These are phyloP conservation scores for Periconia digitata DNA, from an alignment of 2,329 filamentous ascomycete species.

Conservation along the genomic window DNA sequence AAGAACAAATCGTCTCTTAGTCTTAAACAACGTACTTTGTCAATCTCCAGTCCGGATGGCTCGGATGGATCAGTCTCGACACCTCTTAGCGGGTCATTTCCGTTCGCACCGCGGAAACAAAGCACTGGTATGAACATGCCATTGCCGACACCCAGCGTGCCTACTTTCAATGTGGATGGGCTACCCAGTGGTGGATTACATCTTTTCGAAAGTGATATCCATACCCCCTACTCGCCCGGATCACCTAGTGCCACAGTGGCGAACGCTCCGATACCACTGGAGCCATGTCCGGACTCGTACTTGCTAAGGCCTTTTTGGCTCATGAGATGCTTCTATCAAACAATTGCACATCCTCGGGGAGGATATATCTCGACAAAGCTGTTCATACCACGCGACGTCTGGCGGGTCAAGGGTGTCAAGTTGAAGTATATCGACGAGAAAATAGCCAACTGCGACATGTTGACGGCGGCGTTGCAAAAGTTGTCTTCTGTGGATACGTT, in stretches of 20 bases:
- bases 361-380: conserved; percentile 90
- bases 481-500: conserved; percentile 81
- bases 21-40: conserved; percentile 73
- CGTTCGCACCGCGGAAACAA: conserved; percentile 49
- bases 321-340: conserved; percentile 92
- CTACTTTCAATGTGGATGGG: conserved; percentile 61
- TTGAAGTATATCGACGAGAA: conserved; percentile 92
- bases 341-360: conserved; percentile 84
- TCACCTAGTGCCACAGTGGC: conserved; percentile 64
- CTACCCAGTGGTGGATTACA: conserved; percentile 69
- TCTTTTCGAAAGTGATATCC: conserved; percentile 82
- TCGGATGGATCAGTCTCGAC: conserved; percentile 73
- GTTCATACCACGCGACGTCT: conserved; percentile 90
- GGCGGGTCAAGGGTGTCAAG: conserved; percentile 92
- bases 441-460: conserved; percentile 83
- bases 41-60: conserved; percentile 60
- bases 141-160: conserved; percentile 66
- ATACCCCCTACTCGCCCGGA: conserved; percentile 64
- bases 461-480: conserved; percentile 86
- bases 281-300: conserved; percentile 87
- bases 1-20: conserved; percentile 61
- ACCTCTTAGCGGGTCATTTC: conserved; percentile 70
- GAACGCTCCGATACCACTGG: conserved; percentile 75
- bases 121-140: conserved; percentile 62
- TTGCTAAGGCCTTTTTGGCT: conserved; percentile 96